Conservation (phyloP, 2,329 filamentous ascomycete species). For the Fusarium torreyae region DNA sequence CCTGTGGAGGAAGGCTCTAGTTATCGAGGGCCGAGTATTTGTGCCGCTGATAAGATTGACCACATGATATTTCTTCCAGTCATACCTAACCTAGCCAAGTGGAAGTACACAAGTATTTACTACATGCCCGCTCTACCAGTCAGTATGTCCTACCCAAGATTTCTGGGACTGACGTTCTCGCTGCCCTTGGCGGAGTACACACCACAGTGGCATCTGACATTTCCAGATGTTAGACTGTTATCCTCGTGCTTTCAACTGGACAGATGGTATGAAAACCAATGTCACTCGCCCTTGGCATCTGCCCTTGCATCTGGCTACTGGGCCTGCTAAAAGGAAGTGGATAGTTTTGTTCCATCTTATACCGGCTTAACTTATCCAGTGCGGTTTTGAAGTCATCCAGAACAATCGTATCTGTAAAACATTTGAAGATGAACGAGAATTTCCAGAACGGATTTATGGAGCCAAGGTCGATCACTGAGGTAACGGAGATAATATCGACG, state of each 20-base stretch:
- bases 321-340: conserved; percentile 33
- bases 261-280: not conserved
- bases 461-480: conserved; percentile 61
- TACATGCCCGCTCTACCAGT: not conserved
- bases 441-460: conserved; percentile 43
- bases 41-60: too few species aligned
- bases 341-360: conserved; percentile 33
- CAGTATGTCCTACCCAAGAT: not conserved
- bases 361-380: conserved; percentile 53
- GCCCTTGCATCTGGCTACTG: not conserved
- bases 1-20: too few species aligned
- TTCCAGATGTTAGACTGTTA: conserved; percentile 16
- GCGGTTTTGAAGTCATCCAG: conserved; percentile 78
- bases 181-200: not conserved
- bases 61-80: too few species aligned
- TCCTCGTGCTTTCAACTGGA: not conserved
- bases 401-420: conserved; percentile 75
- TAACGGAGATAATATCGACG: conserved; percentile 73
- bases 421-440: conserved; percentile 62
- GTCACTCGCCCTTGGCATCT: not conserved
- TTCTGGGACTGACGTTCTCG: not conserved
- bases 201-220: not conserved
- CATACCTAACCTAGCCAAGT: too few species aligned
- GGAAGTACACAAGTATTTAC: too few species aligned
- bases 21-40: too few species aligned